Evolutionary conservation across 352 stramenopile genomes (phyloP).

Genomic region (Phytophthora hybrid): DNA sequence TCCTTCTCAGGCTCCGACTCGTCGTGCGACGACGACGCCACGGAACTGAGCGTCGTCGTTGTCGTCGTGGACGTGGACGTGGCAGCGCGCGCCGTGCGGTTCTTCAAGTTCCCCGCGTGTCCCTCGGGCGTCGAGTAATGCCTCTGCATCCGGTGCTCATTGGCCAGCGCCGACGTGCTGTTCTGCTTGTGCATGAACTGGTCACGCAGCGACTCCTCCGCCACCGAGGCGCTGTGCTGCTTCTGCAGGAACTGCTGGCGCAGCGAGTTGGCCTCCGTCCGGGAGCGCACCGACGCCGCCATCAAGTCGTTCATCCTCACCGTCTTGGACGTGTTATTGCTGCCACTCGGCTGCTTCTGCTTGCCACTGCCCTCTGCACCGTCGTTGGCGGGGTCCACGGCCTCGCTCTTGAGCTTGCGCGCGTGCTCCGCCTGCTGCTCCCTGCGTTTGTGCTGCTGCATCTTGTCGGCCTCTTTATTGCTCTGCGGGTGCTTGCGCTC

Average conservation of each 20-base stretch:
- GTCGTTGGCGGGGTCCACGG: constrained; percentile 12
- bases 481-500: constrained; percentile 21
- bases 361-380: not conserved
- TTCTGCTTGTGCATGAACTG: constrained; percentile 36
- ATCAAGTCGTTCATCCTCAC: constrained; percentile 36
- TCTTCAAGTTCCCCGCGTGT: constrained; percentile 17
- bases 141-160: constrained; percentile 23
- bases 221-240: constrained; percentile 15
- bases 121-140: constrained; percentile 34
- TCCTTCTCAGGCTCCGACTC: constrained; percentile 39
- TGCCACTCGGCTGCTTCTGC: not conserved
- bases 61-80: constrained; percentile 9
- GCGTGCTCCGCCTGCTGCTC: constrained; percentile 25
- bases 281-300: constrained; percentile 29
- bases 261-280: constrained; percentile 30
- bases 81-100: constrained; percentile 24
- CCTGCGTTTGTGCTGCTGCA: constrained; percentile 29
- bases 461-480: constrained; percentile 15
- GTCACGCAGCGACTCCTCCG: constrained; percentile 30
- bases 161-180: constrained; percentile 18
- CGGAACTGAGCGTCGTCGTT: constrained; percentile 8
- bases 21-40: constrained; percentile 24
- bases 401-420: constrained; percentile 10
- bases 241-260: constrained; percentile 39
- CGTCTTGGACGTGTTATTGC: constrained; percentile 31